Conservation (phyloP, 1,284 basidiomycete genomes). For the Trichosporon sp. region DNA sequence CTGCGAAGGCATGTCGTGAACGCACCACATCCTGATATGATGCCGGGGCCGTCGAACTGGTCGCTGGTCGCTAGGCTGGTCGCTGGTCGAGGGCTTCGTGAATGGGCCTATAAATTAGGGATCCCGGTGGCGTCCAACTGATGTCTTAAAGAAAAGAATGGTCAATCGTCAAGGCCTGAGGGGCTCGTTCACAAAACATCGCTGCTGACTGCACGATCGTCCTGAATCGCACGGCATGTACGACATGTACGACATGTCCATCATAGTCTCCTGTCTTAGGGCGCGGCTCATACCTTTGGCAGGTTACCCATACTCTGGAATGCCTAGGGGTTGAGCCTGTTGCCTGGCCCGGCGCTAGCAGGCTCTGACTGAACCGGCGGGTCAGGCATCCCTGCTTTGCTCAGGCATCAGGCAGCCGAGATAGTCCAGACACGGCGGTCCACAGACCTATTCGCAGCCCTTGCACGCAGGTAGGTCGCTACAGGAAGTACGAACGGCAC, state of each 20-base stretch:
- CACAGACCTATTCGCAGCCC: background rate
- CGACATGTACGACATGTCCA: background rate
- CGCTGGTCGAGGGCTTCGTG: background rate
- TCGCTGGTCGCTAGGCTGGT: background rate
- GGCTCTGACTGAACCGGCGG: background rate
- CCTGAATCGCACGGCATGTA: background rate
- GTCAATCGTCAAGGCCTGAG: background rate
- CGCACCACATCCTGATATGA: background rate
- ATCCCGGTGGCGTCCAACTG: background rate
- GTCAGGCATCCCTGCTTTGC: background rate
- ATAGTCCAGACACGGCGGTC: background rate
- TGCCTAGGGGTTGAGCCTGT: background rate
- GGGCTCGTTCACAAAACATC: background rate
- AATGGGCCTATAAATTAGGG: conserved; percentile 1
- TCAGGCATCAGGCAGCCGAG: background rate
- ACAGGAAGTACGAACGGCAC: background rate
- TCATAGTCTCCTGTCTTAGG: background rate
- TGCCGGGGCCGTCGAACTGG: background rate
- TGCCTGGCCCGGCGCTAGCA: background rate
- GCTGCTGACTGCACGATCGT: background rate
- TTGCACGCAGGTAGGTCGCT: background rate
- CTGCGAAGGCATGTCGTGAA: conserved; percentile 3
- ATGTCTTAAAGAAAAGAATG: background rate
- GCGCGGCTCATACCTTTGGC: background rate
- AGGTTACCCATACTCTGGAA: conserved; percentile 3